These are phyloP conservation scores for Paxillus ammoniavirescens DNA, from an alignment of 768 basidiomycete genomes.

Conservation along the genomic window DNA sequence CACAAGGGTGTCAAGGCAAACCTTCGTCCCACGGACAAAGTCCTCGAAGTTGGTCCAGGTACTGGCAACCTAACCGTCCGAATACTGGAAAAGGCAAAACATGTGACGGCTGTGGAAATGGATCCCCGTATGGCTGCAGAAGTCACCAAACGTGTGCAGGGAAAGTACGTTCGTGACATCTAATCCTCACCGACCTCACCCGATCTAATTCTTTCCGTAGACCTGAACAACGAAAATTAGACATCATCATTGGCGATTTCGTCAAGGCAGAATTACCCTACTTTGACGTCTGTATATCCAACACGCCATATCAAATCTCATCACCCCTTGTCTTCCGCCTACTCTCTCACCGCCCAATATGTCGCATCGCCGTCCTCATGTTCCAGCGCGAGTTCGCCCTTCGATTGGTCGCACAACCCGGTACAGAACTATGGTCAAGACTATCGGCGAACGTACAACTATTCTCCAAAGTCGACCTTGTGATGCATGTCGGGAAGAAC, in stretches of 20 bases:
- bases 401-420: constrained; percentile 83
- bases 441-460: constrained; percentile 96
- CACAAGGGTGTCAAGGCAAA: constrained; percentile 58
- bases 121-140: constrained; percentile 99
- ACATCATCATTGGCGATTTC: constrained; percentile 96
- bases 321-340: constrained; percentile 96
- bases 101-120: constrained; percentile 94
- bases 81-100: constrained; percentile 91
- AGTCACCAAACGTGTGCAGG: constrained; percentile 94
- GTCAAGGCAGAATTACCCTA: constrained; percentile 98
- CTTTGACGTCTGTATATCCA: constrained; percentile 99
- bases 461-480: constrained; percentile 92
- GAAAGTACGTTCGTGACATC: constrained; percentile 68
- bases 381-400: constrained; percentile 99
- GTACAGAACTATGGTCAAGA: constrained; percentile 86
- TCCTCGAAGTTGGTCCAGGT: constrained; percentile 96
- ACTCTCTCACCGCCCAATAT: constrained; percentile 92
- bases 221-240: constrained; percentile 92
- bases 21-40: constrained; percentile 89
- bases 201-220: constrained; percentile 39
- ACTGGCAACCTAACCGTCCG: constrained; percentile 95
- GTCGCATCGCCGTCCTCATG: constrained; percentile 96
- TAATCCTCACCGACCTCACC: background rate
- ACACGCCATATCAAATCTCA: constrained; percentile 99
- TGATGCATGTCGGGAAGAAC: constrained; percentile 95